Base-by-base conservation (phyloP, 2,329 filamentous ascomycete genomes). In the Fusarium sp. region DNA sequence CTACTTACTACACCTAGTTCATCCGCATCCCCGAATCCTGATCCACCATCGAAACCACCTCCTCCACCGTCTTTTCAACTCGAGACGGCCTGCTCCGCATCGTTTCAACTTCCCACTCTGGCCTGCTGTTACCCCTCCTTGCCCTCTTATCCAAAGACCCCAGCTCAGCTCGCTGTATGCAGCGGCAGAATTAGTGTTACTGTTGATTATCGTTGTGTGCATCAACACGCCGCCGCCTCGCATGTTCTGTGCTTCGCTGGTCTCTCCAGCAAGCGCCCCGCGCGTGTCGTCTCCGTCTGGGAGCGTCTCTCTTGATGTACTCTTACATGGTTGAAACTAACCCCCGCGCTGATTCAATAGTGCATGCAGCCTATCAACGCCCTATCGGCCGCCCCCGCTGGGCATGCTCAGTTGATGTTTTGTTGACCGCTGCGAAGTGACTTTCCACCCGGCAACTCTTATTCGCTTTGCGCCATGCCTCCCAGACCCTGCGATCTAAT, bases 1-100 rank as follows among this genome's bases (percentile, higher is more conserved):
- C 31, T 11, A 51, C 27, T 16, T 28, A 51, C 30, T 16, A 16
- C 48, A 36, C 16, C 12, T 53, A 30, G 30, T 55, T 48, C 52
- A 47, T 48, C 50, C 58, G 58, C 53, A n/a, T 44, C 57, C 31
- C 55, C 44, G 52, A 53, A 16, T 30, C 34, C 27, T 37, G 61
- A 52, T 66, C 60, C 61, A 69, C 61, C 44, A 36, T 62, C 36
- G 30, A 59, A 69, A 52, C 57, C 16, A 16, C 53, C 9, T 52
- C 66, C 52, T 70, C 66, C 66, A 70, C 66, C 66, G 66, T 69
- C 66, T 70, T 70, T 69, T 69, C 27, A 63, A 70, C 41, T 31
- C 56, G 56, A 66, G 56, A 66, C 56, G 31, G 7, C 27, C 12
- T 50, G 23, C 56, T 62, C 52, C 31, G 46, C 13, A 59, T 36